phyloP scores from a whole-genome alignment of 768 basidiomycete species.

The Kwoniella bestiolae region DNA sequence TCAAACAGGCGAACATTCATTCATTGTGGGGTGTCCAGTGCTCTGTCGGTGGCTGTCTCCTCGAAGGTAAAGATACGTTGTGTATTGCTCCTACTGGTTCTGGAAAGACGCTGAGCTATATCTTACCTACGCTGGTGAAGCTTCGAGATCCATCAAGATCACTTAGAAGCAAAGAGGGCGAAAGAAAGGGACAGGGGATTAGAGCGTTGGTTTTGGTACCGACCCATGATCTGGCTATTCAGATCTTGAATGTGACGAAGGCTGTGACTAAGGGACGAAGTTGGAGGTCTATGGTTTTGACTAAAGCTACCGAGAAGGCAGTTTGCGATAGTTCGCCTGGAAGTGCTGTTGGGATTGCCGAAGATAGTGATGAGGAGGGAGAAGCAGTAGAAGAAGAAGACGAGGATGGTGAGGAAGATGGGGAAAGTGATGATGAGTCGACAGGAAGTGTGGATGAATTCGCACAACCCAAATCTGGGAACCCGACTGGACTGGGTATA shows the following conservation, averaged over 20 bases:
- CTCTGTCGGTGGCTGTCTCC: constrained; percentile 43
- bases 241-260: constrained; percentile 91
- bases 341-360: constrained; percentile 39
- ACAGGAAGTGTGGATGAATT: constrained; percentile 27
- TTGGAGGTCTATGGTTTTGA: constrained; percentile 81
- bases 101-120: constrained; percentile 92
- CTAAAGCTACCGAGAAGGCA: constrained; percentile 85
- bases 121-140: constrained; percentile 73
- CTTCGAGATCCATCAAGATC: constrained; percentile 46
- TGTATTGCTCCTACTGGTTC: constrained; percentile 97
- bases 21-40: constrained; percentile 54
- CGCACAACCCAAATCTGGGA: not conserved
- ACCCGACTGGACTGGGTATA: constrained; percentile 55
- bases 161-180: constrained; percentile 42
- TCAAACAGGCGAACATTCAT: constrained; percentile 32
- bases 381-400: constrained; percentile 5
- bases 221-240: constrained; percentile 92
- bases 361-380: constrained; percentile 69
- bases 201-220: constrained; percentile 84
- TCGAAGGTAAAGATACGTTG: constrained; percentile 72
- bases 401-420: constrained; percentile 66
- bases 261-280: constrained; percentile 67
- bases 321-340: constrained; percentile 58
- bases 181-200: constrained; percentile 63
- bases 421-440: constrained; percentile 12